Base-by-base conservation (phyloP, 2,329 filamentous ascomycete species). In the Cladosporium sp. region DNA sequence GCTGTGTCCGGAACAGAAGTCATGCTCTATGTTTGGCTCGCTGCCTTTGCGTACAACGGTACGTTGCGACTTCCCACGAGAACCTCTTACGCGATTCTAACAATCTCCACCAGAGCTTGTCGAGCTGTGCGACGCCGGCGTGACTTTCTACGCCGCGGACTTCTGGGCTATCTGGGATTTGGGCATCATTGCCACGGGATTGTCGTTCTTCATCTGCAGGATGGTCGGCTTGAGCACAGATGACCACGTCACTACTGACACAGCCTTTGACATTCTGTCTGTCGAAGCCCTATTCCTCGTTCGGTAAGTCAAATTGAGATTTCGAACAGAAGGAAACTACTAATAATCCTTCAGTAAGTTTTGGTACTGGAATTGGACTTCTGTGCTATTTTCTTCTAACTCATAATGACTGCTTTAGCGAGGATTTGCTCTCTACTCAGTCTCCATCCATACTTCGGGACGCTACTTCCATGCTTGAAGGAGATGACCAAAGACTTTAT, bases 401-500 rank as follows among this genome's bases (percentile, higher is more conserved):
- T 28, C 22, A 28, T 7, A 28, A 28, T 28, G 22, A 28, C 22
- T 28, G 22, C 22, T n/a, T 10, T n/a, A 14, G 38, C 11, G 13
- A 85, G 88, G 55, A 86, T 95, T 60, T 95, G 86, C 72, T 95
- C 90, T 11, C 79, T 96, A 49, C 77, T 95, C 57, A 92, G 87
- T 66, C 70, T 96, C 58, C 89, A 89, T 62, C 88, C 89, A 1
- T 95, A 95, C 67, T 96, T 93, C 79, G 91, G 89, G 40, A 93
- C 87, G 1, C 70, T 93, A 35, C 91, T 96, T 55, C 91, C 90
- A 0, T 95, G 91, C 58, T 77, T 96, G 46, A 93, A 93, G 67
- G 89, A 92, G 67, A 96, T 96, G 91, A 82, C 87, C 37, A 92
- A 91, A 69, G 89, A 95, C 66, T 95, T 95, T 66, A 70, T 91